These are phyloP conservation scores for Annulohypoxylon moriforme DNA, from an alignment of 495 filamentous ascomycete genomes.

Conservation along the genomic window DNA sequence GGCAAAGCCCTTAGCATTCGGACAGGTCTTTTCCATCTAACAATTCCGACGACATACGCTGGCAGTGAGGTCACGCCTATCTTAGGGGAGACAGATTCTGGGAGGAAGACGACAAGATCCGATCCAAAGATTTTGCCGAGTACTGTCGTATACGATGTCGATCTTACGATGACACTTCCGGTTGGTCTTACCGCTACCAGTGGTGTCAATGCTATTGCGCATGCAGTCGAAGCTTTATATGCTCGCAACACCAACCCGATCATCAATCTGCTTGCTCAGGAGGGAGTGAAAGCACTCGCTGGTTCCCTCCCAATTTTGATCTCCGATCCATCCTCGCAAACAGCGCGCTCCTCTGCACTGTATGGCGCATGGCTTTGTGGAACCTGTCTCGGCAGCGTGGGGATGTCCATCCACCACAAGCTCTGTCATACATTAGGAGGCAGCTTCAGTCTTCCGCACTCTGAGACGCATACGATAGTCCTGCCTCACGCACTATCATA, in stretches of 20 bases:
- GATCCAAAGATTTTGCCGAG: constrained; percentile 73
- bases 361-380: constrained; percentile 78
- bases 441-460: constrained; percentile 75
- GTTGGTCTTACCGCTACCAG: constrained; percentile 69
- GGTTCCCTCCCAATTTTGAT: constrained; percentile 67
- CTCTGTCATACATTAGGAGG: constrained; percentile 76
- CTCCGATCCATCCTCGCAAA: constrained; percentile 58
- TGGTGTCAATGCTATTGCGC: constrained; percentile 77
- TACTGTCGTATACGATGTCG: constrained; percentile 76
- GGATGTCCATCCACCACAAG: constrained; percentile 79
- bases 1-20: constrained; percentile 75
- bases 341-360: constrained; percentile 67
- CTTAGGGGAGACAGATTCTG: constrained; percentile 72
- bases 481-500: constrained; percentile 75
- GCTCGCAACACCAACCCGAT: constrained; percentile 71
- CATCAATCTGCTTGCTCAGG: constrained; percentile 67
- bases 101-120: constrained; percentile 71
- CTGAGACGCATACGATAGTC: constrained; percentile 76
- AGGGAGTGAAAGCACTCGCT: constrained; percentile 66
- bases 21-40: constrained; percentile 72
- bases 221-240: constrained; percentile 76
- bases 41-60: constrained; percentile 76
- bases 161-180: constrained; percentile 74
- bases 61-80: constrained; percentile 78
- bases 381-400: constrained; percentile 70